Percentiles rank a stretch among this genome's conserved stretches.
These are phyloP conservation scores for Alternaria ventricosa DNA, from an alignment of 2,329 filamentous ascomycete genomes.

Conservation along the genomic window DNA sequence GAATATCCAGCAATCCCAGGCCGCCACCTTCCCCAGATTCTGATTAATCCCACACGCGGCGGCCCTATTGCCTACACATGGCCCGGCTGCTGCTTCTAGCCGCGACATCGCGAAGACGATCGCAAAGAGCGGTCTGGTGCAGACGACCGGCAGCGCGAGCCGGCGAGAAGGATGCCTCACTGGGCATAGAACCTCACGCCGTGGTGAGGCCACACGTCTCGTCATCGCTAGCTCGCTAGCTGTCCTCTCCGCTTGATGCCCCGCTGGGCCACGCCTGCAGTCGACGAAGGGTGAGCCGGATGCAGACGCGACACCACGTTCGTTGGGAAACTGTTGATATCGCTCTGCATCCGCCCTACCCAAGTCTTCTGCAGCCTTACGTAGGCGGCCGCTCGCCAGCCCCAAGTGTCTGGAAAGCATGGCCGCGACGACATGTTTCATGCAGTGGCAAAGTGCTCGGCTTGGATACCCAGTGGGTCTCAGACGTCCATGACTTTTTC, in stretches of 20 bases:
- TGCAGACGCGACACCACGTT: background rate
- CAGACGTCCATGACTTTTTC: constrained; percentile 3
- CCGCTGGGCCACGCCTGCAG: constrained; percentile 11
- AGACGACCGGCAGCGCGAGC: constrained; percentile 15
- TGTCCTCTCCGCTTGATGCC: constrained; percentile 19
- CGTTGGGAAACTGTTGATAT: constrained; percentile 21
- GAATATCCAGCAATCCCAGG: constrained; percentile 13
- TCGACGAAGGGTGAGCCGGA: background rate
- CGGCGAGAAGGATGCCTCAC: constrained; percentile 18
- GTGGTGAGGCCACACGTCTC: constrained; percentile 33
- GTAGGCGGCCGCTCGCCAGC: constrained; percentile 5
- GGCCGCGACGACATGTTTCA: background rate
- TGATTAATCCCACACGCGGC: constrained; percentile 10
- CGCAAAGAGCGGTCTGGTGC: constrained; percentile 28
- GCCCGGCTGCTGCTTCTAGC: constrained; percentile 13
- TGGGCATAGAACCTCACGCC: constrained; percentile 31
- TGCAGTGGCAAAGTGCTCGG: constrained; percentile 16
- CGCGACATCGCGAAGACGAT: background rate
- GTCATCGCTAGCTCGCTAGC: constrained; percentile 23
- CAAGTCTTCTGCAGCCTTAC: constrained; percentile 18
- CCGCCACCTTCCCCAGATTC: constrained; percentile 33
- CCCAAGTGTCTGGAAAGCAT: background rate
- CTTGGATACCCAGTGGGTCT: background rate
- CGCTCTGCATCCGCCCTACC: constrained; percentile 12
- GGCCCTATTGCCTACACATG: constrained; percentile 1